Evolutionary conservation across 2,329 filamentous ascomycete species (phyloP), one percentile per base, ranked within the genome.

Genomic region (Fusarium anthophilum): DNA sequence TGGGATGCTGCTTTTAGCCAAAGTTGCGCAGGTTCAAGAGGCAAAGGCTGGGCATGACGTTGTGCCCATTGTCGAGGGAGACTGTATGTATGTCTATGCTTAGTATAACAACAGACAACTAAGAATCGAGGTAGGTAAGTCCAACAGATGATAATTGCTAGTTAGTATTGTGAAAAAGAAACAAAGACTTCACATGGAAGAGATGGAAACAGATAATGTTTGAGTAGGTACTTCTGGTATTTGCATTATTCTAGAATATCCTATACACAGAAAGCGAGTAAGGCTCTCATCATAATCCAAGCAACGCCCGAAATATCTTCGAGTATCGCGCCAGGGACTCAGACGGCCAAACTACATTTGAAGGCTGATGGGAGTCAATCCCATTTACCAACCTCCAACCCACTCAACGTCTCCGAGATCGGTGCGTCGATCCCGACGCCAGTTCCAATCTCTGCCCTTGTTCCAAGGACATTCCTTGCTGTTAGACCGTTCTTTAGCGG

Each of bases 301-400:
- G 63, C 60, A 72, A 71, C 72, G 72, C 72, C 57, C 68, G 61
- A 73, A 75, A 75, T 75, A 75, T 75, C 72, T 75, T 65, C 72
- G 60, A 67, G 72, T 75, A 75, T 73, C 72, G 73, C 62, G 65
- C 58, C 65, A 69, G 57, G 72, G 72, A 72, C 64, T 48, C 69
- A 64, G 67, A 74, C 70, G 72, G 83, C 83, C 81, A 83, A 89
- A 89, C 88, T 85, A 91, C 89, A 90, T 91, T 88, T 90, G 90
- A 82, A 86, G 81, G 82, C 75, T 70, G 79, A 66, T 57, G 77
- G 76, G 82, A 85, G 74, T 83, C 82, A 80, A 83, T 83, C 77
- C 91, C 91, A 18, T 74, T 83, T 93, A 91, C 91, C 94, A 97
- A 85, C 93, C 94, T 87, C 95, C 95, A 91, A 98, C 94, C 92